Evolutionary conservation across 768 basidiomycete genomes (phyloP), one percentile per base, ranked within the genome.

Genomic region (Auricularia heimuer): DNA sequence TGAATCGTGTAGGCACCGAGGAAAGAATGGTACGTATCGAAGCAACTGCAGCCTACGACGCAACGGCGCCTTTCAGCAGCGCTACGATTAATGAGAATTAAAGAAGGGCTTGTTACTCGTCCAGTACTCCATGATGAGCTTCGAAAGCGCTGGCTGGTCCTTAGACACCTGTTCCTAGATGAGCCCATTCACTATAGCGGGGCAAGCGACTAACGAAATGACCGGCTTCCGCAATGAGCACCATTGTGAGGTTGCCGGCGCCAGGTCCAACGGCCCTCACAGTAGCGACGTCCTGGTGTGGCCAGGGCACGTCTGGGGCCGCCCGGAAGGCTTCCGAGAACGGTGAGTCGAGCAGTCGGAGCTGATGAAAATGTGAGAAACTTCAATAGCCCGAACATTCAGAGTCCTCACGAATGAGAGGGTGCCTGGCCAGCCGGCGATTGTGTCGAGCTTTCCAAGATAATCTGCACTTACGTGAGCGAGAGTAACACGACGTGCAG

Each of bases 201-300:
- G 8, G 7, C 1, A 14, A 42, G 12, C 12, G 3, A 68, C 73
- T 61, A 63, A 77, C 75, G 42, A 75, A 72, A 70, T 77, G 77
- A 0, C 76, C 76, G 3, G 70, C 75, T 12, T 72, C 69, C 11
- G 65, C 66, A n/a, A 76, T 45, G n/a, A 76, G 67, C 10, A 75
- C 68, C 63, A 68, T 75, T 3, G 76, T 75, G 67, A 76, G 69
- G 35, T 73, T 71, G 1, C 76, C 76, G 7, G 76, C 74, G n/a
- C 75, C 75, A 21, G 69, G 67, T 1, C 71, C 73, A 11, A 74
- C 68, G 2, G 65, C 68, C 11, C 73, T 75, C 6, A 74, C 70
- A 34, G 72, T 73, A 4, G 70, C 72, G 16, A 65, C 68, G 29
- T 29, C 29, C 29, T 29, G 65, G n/a, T 65, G 63, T 1, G 68